Base-by-base conservation (phyloP, 2,329 filamentous ascomycete genomes). In the Ploettnerulaceae sp. region DNA sequence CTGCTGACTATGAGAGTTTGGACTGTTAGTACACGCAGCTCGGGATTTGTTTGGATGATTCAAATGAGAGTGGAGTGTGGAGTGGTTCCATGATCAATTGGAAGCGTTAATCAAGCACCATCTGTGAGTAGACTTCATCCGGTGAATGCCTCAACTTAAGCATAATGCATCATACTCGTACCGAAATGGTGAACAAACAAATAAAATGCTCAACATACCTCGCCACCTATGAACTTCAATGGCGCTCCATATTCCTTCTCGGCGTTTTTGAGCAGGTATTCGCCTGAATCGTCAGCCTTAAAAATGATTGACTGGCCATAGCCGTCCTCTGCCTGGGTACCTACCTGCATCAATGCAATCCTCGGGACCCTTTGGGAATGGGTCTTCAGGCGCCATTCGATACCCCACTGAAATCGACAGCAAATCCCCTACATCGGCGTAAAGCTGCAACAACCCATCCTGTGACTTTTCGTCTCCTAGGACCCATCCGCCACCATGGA, bases 311-410 rank as follows among this genome's bases (percentile, higher is more conserved):
- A n/a, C n/a, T n/a, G n/a, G n/a, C n/a, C n/a, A n/a, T n/a, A n/a
- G n/a, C n/a, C n/a, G n/a, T n/a, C n/a, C n/a, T n/a, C n/a, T n/a
- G n/a, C n/a, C n/a, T n/a, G n/a, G 12, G 11, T 8, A 26, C 43
- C 17, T 38, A 52, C 48, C 77, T 3, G 69, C 74, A 57, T 81
- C 77, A 55, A 73, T 71, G 61, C 75, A 78, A 59, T 82, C 79
- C 42, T 81, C 67, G 3, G 71, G 69, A 0, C 68, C 72, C 0
- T 68, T 69, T 0, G 79, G 78, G 58, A 71, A 81, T 0, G 76
- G 75, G 54, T 80, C 49, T 57, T 82, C 77, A 0, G 79, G 79
- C 0, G 77, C 77, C 14, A 79, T 69, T 21, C 79, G 69, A 58
- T 82, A 82, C 1, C 77, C 78, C 5, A 81, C 69, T 0, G 72